Percentiles rank a stretch among this genome's conserved stretches.
Conservation (phyloP, 1,284 basidiomycete genomes). For the Malassezia yamatoensis region DNA sequence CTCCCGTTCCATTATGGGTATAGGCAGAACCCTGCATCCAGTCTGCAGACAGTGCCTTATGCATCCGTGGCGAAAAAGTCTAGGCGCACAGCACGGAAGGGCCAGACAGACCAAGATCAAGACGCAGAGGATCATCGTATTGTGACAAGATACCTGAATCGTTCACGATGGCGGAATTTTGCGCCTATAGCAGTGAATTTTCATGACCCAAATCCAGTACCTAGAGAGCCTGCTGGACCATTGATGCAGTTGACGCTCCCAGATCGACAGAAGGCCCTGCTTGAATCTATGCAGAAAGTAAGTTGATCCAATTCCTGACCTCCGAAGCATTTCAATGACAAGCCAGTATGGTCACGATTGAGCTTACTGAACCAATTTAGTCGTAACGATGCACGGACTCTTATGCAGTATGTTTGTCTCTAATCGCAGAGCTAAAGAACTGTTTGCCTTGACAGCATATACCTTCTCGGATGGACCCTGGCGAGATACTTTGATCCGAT, state of each 20-base stretch:
- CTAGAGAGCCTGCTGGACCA: not conserved
- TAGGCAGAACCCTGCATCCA: constrained; percentile 25
- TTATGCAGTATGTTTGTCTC: constrained; percentile 51
- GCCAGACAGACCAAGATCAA: not conserved
- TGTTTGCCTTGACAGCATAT: constrained; percentile 56
- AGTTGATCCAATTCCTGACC: not conserved
- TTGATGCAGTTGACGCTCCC: constrained; percentile 2
- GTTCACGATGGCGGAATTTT: constrained; percentile 17
- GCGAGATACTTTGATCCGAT: constrained; percentile 75
- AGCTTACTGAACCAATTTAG: constrained; percentile 73
- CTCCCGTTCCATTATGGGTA: constrained; percentile 32
- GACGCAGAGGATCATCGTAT: not conserved
- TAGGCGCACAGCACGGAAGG: constrained; percentile 13
- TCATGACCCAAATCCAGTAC: not conserved
- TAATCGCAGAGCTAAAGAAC: constrained; percentile 48
- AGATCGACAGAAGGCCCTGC: constrained; percentile 6
- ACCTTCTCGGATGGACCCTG: constrained; percentile 87
- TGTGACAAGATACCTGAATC: constrained; percentile 13
- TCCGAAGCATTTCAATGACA: constrained; percentile 51
- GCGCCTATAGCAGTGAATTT: constrained; percentile 17
- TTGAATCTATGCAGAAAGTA: constrained; percentile 13
- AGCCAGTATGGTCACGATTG: constrained; percentile 79
- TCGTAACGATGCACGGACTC: constrained; percentile 59
- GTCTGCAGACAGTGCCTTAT: constrained; percentile 20
- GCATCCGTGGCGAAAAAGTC: constrained; percentile 4